Conservation (phyloP, 331 rosid species). For the Quercus tomentella region DNA sequence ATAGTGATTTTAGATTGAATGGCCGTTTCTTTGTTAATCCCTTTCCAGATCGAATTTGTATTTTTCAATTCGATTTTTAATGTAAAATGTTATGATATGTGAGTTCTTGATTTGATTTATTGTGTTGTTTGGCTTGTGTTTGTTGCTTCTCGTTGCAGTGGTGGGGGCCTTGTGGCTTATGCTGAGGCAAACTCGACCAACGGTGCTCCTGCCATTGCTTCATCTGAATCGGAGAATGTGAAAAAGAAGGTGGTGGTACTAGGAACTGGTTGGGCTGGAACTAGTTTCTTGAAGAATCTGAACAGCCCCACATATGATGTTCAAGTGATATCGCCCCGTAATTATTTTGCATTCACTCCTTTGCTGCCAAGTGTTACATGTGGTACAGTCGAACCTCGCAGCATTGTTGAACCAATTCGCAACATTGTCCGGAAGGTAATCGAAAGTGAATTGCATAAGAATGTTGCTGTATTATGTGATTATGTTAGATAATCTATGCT, state of each 20-base stretch:
- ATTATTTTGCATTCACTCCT: conserved; percentile 93
- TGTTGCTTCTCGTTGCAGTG: conserved; percentile 47
- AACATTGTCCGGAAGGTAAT: conserved; percentile 70
- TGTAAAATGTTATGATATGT: background rate
- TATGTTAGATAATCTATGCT: background rate
- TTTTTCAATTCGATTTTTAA: background rate
- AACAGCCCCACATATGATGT: conserved; percentile 64
- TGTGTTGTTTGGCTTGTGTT: background rate
- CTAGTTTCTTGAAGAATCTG: conserved; percentile 81
- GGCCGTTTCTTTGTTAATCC: background rate
- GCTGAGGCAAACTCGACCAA: conserved; percentile 43
- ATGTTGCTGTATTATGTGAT: background rate
- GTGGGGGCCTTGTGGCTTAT: conserved; percentile 73
- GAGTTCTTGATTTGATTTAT: background rate
- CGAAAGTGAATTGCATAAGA: background rate
- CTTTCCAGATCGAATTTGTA: background rate
- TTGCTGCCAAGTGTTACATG: conserved; percentile 90
- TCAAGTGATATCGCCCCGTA: conserved; percentile 85
- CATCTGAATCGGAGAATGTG: conserved; percentile 33
- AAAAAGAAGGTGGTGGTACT: conserved; percentile 85
- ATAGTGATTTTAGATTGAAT: background rate
- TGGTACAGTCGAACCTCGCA: conserved; percentile 92
- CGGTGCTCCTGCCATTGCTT: background rate
- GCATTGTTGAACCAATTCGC: conserved; percentile 91
- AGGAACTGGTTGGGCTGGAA: conserved; percentile 98